Evolutionary conservation across 106 monocot species (phyloP).

Genomic region (Gastrodia elata): DNA sequence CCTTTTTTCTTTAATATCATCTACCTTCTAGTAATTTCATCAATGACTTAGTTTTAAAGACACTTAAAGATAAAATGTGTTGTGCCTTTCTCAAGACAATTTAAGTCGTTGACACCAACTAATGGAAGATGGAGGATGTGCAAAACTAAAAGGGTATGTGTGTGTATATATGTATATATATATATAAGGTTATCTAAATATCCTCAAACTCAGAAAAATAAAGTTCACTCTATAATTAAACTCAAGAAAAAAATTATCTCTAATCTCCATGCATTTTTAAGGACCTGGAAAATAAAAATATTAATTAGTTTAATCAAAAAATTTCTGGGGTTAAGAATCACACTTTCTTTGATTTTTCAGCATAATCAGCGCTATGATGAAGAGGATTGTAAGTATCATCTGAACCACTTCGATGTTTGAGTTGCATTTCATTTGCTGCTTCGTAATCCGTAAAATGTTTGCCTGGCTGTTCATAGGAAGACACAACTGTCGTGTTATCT

Average conservation of each 20-base stretch:
- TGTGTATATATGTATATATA: too few species aligned
- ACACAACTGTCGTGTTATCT: neutral
- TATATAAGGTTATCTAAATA: neutral
- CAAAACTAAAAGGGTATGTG: too few species aligned
- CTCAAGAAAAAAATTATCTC: neutral
- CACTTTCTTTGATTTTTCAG: slow-evolving; percentile 25
- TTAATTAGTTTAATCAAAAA: neutral
- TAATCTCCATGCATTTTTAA: neutral
- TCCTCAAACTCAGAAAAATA: neutral
- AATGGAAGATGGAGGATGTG: too few species aligned
- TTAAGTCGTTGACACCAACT: too few species aligned
- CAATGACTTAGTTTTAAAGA: too few species aligned
- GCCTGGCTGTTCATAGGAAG: neutral
- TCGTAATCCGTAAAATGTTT: neutral
- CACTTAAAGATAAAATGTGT: too few species aligned
- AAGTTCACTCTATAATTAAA: neutral
- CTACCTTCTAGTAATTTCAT: too few species aligned
- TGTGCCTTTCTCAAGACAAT: too few species aligned
- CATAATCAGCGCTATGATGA: slow-evolving; percentile 7
- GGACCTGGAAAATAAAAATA: neutral
- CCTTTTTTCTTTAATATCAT: too few species aligned
- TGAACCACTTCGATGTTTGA: neutral
- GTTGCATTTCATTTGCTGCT: slow-evolving; percentile 5
- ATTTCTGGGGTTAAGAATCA: slow-evolving; percentile 1
- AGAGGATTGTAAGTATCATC: neutral